Base-by-base conservation (phyloP, 805 yeast species). In the Cyberlindnera amylophila region DNA sequence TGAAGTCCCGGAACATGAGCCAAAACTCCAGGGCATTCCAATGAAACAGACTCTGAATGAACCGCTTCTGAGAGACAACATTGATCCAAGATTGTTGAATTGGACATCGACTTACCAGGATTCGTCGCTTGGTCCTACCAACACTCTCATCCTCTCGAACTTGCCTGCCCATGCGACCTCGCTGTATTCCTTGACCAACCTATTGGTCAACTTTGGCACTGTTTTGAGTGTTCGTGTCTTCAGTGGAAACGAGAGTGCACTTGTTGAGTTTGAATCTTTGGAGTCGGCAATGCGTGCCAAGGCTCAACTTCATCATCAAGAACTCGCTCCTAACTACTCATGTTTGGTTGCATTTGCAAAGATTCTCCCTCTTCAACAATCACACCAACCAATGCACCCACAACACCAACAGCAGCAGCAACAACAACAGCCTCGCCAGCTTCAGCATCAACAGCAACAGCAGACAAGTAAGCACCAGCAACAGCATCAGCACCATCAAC, bases 311-410 rank as follows among this genome's bases (percentile, higher is more conserved):
- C 87, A 85, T 56, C 95, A 89, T 49, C 80, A 82, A 50, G 96
- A 91, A 56, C 70, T 91, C 31, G 75, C 81, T 47, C 86, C 91
- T 2, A 96, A 95, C 4, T 71, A 77, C 19, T 78, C 83, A 14
- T 78, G 93, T 59, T 69, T 78, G 31, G 86, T 88, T 30, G 86
- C 90, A 0, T 93, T 88, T 71, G 97, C 96, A 4, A 86, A 83
- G 55, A 75, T 88, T 26, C 54, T 62, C 52, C 74, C 65, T 30
- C 59, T 47, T 46, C 52, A 63, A 55, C 48, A 42, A 18, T 32
- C 32, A 8, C 33, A 34, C 29, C 43, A 45, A 11, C 30, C 5
- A 26, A 34, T 27, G n/a, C 13, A 11, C 14, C 30, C 30, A 27
- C 30, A 27, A 11, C 30, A 27, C 6, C 30, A 27, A 27, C 36